Evolutionary conservation across 495 filamentous ascomycete species (phyloP).

Genomic region (Elaphomyces granulatus): DNA sequence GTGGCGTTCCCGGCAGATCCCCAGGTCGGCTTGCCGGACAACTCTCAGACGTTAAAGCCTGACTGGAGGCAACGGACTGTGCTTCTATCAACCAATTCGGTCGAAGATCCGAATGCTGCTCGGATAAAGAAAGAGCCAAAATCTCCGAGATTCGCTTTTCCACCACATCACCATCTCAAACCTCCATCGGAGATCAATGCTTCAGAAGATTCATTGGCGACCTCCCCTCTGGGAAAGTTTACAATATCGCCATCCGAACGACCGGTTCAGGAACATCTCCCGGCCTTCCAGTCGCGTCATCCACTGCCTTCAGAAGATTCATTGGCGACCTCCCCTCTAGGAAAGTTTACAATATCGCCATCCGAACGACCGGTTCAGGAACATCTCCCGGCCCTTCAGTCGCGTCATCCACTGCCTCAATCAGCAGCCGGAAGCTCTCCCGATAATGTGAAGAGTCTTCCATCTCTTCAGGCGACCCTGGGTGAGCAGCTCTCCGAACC

Average conservation of each 20-base stretch:
- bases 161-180: not conserved
- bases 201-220: conserved; percentile 6
- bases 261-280: conserved; percentile 16
- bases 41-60: not conserved
- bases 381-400: conserved; percentile 24
- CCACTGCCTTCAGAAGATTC: conserved; percentile 4
- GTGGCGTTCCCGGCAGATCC: not conserved
- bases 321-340: conserved; percentile 8
- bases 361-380: conserved; percentile 13
- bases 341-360: conserved; percentile 14
- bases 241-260: conserved; percentile 15
- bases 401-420: conserved; percentile 18
- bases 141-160: conserved; percentile 1
- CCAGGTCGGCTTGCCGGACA: not conserved
- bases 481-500: conserved; percentile 15
- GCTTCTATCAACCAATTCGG: not conserved
- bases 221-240: conserved; percentile 9
- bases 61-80: not conserved
- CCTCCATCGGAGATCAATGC: not conserved
- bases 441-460: conserved; percentile 27
- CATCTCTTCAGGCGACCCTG: conserved; percentile 30
- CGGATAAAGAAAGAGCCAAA: not conserved
- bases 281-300: conserved; percentile 25
- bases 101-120: not conserved
- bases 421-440: conserved; percentile 23